Evolutionary conservation across 805 yeast genomes (phyloP).

Genomic region (Jamesozyma hellenica): DNA sequence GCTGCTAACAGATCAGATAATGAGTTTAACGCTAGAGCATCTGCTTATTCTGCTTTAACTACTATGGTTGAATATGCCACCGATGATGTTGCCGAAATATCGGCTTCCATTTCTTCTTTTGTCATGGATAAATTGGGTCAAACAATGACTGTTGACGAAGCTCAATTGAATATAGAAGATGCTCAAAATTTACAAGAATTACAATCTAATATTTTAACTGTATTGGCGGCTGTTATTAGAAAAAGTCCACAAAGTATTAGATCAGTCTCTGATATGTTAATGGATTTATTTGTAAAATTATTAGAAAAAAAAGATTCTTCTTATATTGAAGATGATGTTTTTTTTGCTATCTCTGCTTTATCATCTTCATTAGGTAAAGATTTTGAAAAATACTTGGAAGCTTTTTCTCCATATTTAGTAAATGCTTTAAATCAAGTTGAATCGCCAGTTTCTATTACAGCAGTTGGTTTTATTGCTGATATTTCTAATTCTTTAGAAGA

Average conservation of each 20-base stretch:
- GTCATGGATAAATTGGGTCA: conserved; percentile 62
- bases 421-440: conserved; percentile 75
- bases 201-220: conserved; percentile 69
- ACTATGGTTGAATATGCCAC: conserved; percentile 71
- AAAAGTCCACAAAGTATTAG: conserved; percentile 59
- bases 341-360: conserved; percentile 82
- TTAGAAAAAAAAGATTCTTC: conserved; percentile 56
- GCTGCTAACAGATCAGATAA: conserved; percentile 69
- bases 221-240: conserved; percentile 75
- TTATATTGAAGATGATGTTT: conserved; percentile 81
- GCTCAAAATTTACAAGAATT: conserved; percentile 74
- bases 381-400: conserved; percentile 67
- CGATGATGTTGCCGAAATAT: conserved; percentile 53
- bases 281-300: conserved; percentile 71
- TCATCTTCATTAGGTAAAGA: conserved; percentile 67
- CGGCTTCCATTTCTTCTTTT: conserved; percentile 66
- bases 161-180: conserved; percentile 57
- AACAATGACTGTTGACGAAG: conserved; percentile 51
- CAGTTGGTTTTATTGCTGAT: conserved; percentile 93
- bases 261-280: conserved; percentile 69
- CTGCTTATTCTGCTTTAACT: conserved; percentile 92
- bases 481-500: conserved; percentile 80
- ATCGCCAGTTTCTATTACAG: conserved; percentile 74
- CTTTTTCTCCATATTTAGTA: conserved; percentile 74
- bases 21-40: conserved; percentile 80